Base-by-base conservation (phyloP, 331 rosid genomes). In the Spiraea crenata region DNA sequence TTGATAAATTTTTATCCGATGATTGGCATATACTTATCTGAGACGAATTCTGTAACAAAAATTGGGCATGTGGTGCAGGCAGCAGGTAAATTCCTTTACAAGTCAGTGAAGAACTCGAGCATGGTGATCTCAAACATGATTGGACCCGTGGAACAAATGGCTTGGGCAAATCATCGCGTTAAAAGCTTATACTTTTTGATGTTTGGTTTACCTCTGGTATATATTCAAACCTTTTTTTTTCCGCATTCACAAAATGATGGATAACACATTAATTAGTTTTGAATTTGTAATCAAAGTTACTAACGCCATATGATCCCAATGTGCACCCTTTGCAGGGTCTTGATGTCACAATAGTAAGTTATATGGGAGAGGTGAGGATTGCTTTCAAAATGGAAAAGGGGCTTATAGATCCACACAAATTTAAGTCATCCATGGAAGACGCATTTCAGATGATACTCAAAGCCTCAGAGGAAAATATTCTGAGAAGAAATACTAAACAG, bases 91-190 rank as follows among this genome's bases (percentile, higher is more conserved):
- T 57, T 16, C 37, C 70, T 83, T 5, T 58, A 74, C 60, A 63
- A 25, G 45, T 79, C 83, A 5, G 0, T 65, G 3, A 49, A 63
- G 39, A 76, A 83, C 40, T 76, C 79, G 6, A 87, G 88, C 70
- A 49, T 66, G n/a, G 59, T 34, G 10, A 4, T 85, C 17, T 67
- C 92, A 4, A 83, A 83, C 42, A 3, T 85, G 31, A 64, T 81
- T 42, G 90, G 85, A 0, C 92, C 90, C 61, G 7, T 76, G 1
- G 90, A 83, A 51, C 63, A 75, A 14, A 75, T 81, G 88, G 47
- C 86, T 57, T 45, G 82, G 59, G 72, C 61, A 41, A 77, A 77
- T 74, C 71, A 79, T 50, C 83, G 79, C 0, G 38, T 72, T n/a
- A 85, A 60, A 61, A 84, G 86, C 48, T 3, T 87, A 0, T 87